Evolutionary conservation across 805 yeast genomes (phyloP).

Genomic region (Metschnikowia continentalis): DNA sequence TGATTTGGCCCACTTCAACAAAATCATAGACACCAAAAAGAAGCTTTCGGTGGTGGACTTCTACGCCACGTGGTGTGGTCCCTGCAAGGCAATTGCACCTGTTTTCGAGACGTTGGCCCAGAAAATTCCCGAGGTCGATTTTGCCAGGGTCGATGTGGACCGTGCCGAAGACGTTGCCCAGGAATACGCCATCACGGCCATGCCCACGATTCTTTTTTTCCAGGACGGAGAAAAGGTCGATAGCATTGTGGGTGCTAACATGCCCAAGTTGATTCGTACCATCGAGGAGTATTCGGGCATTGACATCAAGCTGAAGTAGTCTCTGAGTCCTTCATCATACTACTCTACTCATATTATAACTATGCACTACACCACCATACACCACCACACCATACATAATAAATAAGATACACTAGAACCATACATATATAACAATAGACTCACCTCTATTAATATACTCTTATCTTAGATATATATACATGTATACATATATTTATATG

Average conservation of each 20-base stretch:
- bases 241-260: slow-evolving; percentile 64
- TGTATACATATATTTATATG: too few species aligned
- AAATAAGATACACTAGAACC: too few species aligned
- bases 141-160: slow-evolving; percentile 72
- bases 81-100: slow-evolving; percentile 72
- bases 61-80: slow-evolving; percentile 75
- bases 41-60: slow-evolving; percentile 57
- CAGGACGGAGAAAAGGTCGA: slow-evolving; percentile 56
- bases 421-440: too few species aligned
- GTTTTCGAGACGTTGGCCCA: slow-evolving; percentile 42
- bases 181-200: slow-evolving; percentile 61
- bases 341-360: too few species aligned
- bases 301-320: slow-evolving; percentile 18
- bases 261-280: slow-evolving; percentile 29
- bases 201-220: slow-evolving; percentile 70
- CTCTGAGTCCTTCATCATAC: neutral
- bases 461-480: too few species aligned
- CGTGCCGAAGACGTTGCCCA: slow-evolving; percentile 54
- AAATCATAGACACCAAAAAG: slow-evolving; percentile 22
- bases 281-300: slow-evolving; percentile 28
- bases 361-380: too few species aligned
- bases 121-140: slow-evolving; percentile 47
- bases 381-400: too few species aligned
- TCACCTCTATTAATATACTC: too few species aligned
- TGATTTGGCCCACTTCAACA: slow-evolving; percentile 24